A percentile compares a stretch with the other conserved stretches of the same genome.
Conservation (phyloP, 495 filamentous ascomycete genomes). For the Trichoderma erinaceum region DNA sequence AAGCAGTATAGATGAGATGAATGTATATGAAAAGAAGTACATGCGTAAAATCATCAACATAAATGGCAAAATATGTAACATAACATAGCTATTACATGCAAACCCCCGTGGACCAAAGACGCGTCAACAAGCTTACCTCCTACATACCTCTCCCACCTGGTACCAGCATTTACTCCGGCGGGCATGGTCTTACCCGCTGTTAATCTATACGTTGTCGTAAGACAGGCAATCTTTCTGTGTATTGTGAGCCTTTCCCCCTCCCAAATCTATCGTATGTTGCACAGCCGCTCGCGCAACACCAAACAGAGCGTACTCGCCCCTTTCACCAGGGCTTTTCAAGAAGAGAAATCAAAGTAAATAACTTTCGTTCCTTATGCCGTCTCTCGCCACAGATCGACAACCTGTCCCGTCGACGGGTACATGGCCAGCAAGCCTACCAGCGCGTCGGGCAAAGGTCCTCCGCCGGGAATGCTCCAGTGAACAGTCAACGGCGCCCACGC, state of each 20-base stretch:
- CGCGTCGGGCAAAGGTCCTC: conserved; percentile 55
- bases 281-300: conserved; percentile 7
- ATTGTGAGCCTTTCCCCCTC: neutral
- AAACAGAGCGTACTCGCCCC: neutral
- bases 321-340: neutral
- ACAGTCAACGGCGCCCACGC: conserved; percentile 57
- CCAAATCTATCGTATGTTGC: neutral
- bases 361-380: conserved; percentile 20
- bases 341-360: neutral
- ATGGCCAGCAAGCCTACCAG: conserved; percentile 59
- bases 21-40: neutral
- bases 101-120: neutral
- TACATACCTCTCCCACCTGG: neutral
- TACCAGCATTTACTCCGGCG: neutral
- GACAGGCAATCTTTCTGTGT: neutral
- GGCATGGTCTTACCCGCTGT: neutral
- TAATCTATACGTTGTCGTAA: neutral
- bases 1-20: neutral
- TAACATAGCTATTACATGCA: neutral
- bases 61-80: neutral
- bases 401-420: conserved; percentile 59
- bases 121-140: neutral
- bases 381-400: conserved; percentile 58
- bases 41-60: neutral
- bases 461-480: conserved; percentile 70